phyloP scores from a whole-genome alignment of 192 early-diverging fungal species.

The Coemansia reversa region DNA sequence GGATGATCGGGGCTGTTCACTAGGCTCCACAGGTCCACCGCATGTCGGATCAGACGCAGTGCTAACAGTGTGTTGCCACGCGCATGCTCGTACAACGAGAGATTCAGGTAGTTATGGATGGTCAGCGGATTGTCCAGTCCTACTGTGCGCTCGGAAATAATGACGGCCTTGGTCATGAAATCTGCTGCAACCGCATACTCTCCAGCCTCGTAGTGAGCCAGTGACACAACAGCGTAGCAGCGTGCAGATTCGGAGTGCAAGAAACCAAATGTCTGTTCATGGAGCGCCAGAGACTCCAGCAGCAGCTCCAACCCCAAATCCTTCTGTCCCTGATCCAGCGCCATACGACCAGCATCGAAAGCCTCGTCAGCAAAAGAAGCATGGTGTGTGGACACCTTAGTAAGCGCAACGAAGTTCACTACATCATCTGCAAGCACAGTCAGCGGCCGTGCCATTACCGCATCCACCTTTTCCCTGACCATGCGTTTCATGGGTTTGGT shows the following conservation, averaged over 20 bases:
- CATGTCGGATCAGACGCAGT: conserved; percentile 79
- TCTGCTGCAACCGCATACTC: conserved; percentile 64
- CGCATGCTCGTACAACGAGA: conserved; percentile 88
- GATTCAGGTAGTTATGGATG: conserved; percentile 84
- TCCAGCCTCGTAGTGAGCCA: conserved; percentile 76
- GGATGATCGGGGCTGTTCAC: conserved; percentile 75
- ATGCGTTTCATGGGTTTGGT: conserved; percentile 59
- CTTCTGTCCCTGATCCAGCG: conserved; percentile 75
- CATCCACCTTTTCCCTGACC: conserved; percentile 51
- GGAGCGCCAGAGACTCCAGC: conserved; percentile 77
- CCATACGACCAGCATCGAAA: conserved; percentile 80
- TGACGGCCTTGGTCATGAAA: conserved; percentile 73
- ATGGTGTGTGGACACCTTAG: conserved; percentile 46
- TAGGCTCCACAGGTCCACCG: conserved; percentile 77
- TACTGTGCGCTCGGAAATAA: conserved; percentile 78
- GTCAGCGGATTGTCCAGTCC: conserved; percentile 89
- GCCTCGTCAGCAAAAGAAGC: conserved; percentile 85
- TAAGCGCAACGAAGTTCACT: conserved; percentile 37
- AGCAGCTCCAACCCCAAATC: conserved; percentile 79
- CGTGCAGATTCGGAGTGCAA: conserved; percentile 88
- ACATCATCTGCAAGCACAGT: conserved; percentile 30
- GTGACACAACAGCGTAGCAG: conserved; percentile 77
- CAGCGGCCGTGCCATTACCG: conserved; percentile 20
- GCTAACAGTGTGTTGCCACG: conserved; percentile 65
- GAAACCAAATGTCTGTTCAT: conserved; percentile 93